A percentile compares a stretch with the other conserved stretches of the same genome.
Conservation (phyloP, 2,329 filamentous ascomycete genomes). For the Aspergillus piperis region DNA sequence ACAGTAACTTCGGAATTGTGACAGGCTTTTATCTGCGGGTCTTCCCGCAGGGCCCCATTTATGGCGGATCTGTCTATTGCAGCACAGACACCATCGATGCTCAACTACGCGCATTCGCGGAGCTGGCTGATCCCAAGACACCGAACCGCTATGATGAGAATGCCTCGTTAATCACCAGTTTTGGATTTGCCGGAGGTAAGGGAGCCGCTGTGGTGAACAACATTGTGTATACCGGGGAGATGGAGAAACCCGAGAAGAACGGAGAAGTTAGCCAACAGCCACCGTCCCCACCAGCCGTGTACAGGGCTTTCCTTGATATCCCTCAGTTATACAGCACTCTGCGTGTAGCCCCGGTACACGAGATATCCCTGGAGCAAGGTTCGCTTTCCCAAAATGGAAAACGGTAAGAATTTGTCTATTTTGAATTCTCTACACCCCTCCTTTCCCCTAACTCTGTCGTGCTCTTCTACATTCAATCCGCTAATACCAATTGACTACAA, state of each 20-base stretch:
- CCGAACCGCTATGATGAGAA: neutral
- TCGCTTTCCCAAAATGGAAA: neutral
- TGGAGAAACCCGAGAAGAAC: neutral
- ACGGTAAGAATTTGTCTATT: neutral
- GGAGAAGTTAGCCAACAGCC: too few relatives aligned
- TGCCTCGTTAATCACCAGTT: neutral
- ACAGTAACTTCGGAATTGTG: constrained; percentile 36
- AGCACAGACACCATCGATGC: constrained; percentile 15
- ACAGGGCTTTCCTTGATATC: neutral
- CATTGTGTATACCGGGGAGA: neutral
- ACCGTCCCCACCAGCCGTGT: too few relatives aligned
- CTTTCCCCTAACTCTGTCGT: too few relatives aligned
- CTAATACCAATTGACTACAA: rapidly evolving
- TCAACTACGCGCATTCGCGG: neutral
- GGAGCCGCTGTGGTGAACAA: neutral
- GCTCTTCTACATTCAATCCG: too few relatives aligned
- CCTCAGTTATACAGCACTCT: neutral
- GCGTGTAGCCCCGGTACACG: neutral
- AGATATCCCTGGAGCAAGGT: neutral
- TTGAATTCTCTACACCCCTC: too few relatives aligned
- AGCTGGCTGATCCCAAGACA: neutral
- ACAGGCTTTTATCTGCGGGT: constrained; percentile 25
- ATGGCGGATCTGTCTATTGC: constrained; percentile 40
- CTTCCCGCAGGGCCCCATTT: constrained; percentile 30
- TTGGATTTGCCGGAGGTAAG: neutral